Evolutionary conservation across 2,329 filamentous ascomycete genomes (phyloP).

Genomic region (Penicillium sp.): DNA sequence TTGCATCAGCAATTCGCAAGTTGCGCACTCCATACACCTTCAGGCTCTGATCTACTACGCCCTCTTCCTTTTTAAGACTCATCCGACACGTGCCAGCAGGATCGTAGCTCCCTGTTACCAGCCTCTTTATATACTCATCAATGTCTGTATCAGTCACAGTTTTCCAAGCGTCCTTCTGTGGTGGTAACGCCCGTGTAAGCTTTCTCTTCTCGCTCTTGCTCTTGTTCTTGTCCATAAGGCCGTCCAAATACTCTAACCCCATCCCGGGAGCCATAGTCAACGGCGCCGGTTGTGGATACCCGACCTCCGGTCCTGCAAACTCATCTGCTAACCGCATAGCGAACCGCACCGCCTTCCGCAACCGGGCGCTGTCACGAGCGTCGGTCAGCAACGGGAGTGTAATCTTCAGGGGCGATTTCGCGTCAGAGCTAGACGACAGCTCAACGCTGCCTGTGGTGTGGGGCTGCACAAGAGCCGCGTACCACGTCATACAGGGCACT

Average conservation of each 20-base stretch:
- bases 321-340: conserved; percentile 5
- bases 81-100: conserved; percentile 4
- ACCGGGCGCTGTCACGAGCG: not conserved
- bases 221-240: not conserved
- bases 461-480: conserved; percentile 3
- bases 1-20: conserved; percentile 5
- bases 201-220: conserved; percentile 1
- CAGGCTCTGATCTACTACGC: conserved; percentile 1
- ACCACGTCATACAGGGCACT: conserved; percentile 1
- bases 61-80: not conserved
- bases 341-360: conserved; percentile 1
- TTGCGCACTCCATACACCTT: conserved; percentile 1
- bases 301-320: not conserved
- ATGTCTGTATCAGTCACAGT: not conserved
- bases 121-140: conserved; percentile 1
- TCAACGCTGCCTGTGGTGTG: not conserved
- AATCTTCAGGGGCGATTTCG: not conserved
- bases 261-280: conserved; percentile 1
- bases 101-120: conserved; percentile 3
- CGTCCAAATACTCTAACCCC: not conserved
- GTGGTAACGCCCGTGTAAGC: not conserved
- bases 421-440: not conserved
- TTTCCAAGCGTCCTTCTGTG: not conserved
- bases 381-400: not conserved
- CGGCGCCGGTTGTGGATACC: not conserved